Evolutionary conservation across 805 yeast species (phyloP).

Genomic region (Lipomyces orientalis): DNA sequence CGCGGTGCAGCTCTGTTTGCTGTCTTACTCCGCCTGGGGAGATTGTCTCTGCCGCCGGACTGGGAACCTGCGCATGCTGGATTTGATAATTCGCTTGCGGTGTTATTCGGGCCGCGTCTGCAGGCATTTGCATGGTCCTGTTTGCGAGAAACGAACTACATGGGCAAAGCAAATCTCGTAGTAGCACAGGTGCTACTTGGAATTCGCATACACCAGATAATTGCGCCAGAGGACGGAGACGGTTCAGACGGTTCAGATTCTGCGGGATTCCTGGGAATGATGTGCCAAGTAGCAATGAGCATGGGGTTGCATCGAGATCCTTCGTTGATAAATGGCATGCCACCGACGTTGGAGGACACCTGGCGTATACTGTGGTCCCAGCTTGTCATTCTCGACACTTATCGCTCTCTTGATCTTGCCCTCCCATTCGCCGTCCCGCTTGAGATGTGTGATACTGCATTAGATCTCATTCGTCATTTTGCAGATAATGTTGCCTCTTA

Average conservation of each 20-base stretch:
- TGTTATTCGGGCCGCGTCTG: conserved; percentile 24
- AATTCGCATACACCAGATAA: conserved; percentile 38
- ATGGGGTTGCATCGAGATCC: conserved; percentile 45
- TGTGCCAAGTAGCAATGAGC: conserved; percentile 39
- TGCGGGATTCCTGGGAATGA: conserved; percentile 37
- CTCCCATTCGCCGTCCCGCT: conserved; percentile 30
- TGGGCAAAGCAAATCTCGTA: conserved; percentile 31
- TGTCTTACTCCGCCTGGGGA: conserved; percentile 34
- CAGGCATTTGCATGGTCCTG: conserved; percentile 25
- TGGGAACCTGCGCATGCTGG: conserved; percentile 36
- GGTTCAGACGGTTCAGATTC: conserved; percentile 39
- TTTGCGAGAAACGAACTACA: conserved; percentile 33
- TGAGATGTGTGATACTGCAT: conserved; percentile 29
- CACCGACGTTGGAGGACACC: conserved; percentile 27
- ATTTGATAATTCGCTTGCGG: conserved; percentile 26
- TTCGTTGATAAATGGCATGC: conserved; percentile 29
- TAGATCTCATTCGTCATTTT: conserved; percentile 5
- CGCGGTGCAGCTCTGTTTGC: conserved; percentile 35
- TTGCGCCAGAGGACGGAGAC: conserved; percentile 40
- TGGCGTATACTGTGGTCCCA: conserved; percentile 42
- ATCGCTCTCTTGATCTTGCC: conserved; percentile 35
- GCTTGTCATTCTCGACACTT: conserved; percentile 39
- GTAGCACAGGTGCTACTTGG: conserved; percentile 35
- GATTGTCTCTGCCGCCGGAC: conserved; percentile 34
- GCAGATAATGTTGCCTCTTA: background rate